Evolutionary conservation across 2,329 filamentous ascomycete species (phyloP), one percentile per base, ranked within the genome.

Genomic region (Hyphodiscus sp.): DNA sequence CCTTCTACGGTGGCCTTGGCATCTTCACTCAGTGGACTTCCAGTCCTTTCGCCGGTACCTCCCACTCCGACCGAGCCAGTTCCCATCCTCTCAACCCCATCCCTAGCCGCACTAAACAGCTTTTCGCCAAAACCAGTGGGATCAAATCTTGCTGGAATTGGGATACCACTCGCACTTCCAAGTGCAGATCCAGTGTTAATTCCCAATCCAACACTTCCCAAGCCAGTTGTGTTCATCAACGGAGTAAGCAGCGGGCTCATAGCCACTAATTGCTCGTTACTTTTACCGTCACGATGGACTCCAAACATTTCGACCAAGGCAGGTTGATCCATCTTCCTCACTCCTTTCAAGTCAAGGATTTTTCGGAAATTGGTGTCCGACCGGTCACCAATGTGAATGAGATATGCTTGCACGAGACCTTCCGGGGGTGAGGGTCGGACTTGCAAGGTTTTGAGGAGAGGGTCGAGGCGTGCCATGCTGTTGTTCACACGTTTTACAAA

Each of bases 311-410:
- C 94, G 33, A 96, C 73, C 1, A 97, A 82, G 58, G 89, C 83
- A 2, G 80, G 74, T 65, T 96, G 89, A 57, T 99, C 94, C 56
- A 81, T 76, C 67, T 91, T 92, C 58, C 86, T 82, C 55, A 99
- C 86, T 46, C 94, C 94, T 71, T 99, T 99, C 58, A 99, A 79
- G 49, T 99, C 94, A 45, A 99, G 82, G 55, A 99, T 87, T 73
- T 96, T 97, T 67, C 85, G 85, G 80, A 99, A 99, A 72, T 99
- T 99, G 65, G 83, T 81, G 68, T 97, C 94, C 59, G 87, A 95
- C 52, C 88, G 85, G 75, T 99, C 94, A 61, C 83, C 91, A 60
- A 99, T 94, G 72, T 97, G 94, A 70, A 97, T 95, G 33, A 99
- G 83, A 69, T 99, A 99, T 33, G 94, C 94, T 73, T 97, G 92